Evolutionary conservation across 257 asterid genomes (phyloP), one percentile per base, ranked within the genome.

Genomic region (Solanum boliviense): DNA sequence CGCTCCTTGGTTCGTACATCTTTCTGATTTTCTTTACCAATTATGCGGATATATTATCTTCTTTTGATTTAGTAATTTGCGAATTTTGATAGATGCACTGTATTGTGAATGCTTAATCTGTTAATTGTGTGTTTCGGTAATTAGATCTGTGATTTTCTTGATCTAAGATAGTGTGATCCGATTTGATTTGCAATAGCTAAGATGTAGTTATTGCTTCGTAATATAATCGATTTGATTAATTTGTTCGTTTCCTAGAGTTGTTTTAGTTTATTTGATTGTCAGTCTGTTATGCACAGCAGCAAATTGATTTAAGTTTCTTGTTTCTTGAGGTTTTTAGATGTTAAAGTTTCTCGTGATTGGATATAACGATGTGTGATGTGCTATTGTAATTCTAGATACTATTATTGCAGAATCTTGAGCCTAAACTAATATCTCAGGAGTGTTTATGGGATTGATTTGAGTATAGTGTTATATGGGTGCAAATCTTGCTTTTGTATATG

Each of bases 1-100:
- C 84, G 98, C 99, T 88, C 99, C 99, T 21, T 95, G 99, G 99
- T 96, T 89, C 21, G 84, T 3, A 70, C 79, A 56, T 35, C 4
- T 48, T 25, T 81, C 2, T 46, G 38, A 16, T 81, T 81, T 29
- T 25, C 5, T 25, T 78, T 13, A 4, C 7, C 36, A 7, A 27
- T 46, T 46, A 27, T 48, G 38, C 21, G 20, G 36, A 23, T 79
- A 1, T 79, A 44, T 41, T 41, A n/a, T n/a, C 72, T 65, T 44
- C 5, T 41, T 41, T 7, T 41, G 13, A 41, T 78, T 78, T 25
- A 78, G n/a, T 8, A 71, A 44, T 16, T 79, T 81, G 39, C 15
- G 21, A 44, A 44, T 81, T 81, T 81, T 27, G 34, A 25, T 78
- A 7, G 85, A 81, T 81, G 68, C 20, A 46, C 41, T 48, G 29